Conservation (phyloP, 1,139 yeast species). For the Pichia sp. region DNA sequence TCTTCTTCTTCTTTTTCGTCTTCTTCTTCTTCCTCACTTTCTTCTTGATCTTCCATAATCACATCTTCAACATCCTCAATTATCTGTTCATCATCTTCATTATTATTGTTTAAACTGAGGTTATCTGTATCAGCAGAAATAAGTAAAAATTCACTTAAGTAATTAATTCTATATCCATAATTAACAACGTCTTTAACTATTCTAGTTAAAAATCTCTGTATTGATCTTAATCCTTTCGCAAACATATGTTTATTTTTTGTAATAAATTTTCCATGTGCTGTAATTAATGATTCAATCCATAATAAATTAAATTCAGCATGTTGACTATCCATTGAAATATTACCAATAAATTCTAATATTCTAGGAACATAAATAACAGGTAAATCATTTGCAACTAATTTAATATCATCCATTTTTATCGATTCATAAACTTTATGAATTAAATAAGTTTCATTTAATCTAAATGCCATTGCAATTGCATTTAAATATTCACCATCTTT, state of each 20-base stretch:
- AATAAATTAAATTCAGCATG: slow-evolving; percentile 79
- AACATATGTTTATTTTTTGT: slow-evolving; percentile 57
- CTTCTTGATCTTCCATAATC: slow-evolving; percentile 25
- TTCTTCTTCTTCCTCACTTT: slow-evolving; percentile 24
- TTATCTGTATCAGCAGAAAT: slow-evolving; percentile 14
- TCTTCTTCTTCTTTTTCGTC: slow-evolving; percentile 28
- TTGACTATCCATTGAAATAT: slow-evolving; percentile 63
- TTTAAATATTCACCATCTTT: slow-evolving; percentile 65
- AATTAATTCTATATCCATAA: slow-evolving; percentile 21
- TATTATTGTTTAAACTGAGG: slow-evolving; percentile 7
- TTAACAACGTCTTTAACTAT: slow-evolving; percentile 67
- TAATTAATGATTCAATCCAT: slow-evolving; percentile 69
- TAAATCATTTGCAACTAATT: slow-evolving; percentile 55
- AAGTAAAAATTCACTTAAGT: slow-evolving; percentile 23
- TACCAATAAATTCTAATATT: slow-evolving; percentile 66
- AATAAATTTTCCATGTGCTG: slow-evolving; percentile 74
- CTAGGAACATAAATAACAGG: slow-evolving; percentile 74
- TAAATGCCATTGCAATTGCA: slow-evolving; percentile 88
- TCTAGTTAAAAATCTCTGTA: slow-evolving; percentile 70
- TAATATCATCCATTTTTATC: slow-evolving; percentile 59
- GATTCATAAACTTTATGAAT: slow-evolving; percentile 69
- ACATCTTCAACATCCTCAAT: slow-evolving; percentile 29
- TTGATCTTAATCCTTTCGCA: slow-evolving; percentile 58
- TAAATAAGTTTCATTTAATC: slow-evolving; percentile 76
- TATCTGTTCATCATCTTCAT: slow-evolving; percentile 18